phyloP scores from a whole-genome alignment of 495 filamentous ascomycete genomes.

The Evernia prunastri region DNA sequence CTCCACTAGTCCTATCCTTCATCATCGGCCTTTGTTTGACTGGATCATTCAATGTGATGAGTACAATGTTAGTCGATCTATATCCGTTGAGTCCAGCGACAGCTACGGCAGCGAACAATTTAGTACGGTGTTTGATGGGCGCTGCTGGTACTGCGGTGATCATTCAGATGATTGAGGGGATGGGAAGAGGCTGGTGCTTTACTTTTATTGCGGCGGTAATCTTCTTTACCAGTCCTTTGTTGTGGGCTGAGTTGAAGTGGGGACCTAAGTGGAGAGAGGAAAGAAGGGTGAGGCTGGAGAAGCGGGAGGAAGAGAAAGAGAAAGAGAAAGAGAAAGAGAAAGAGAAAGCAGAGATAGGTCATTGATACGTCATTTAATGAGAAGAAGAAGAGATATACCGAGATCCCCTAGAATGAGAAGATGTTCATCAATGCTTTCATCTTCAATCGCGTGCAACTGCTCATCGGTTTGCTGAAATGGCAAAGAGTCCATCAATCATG shows the following conservation, averaged over 20 bases:
- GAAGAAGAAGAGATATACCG: background rate
- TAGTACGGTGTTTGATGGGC: slow-evolving; percentile 59
- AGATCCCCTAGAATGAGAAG: no score
- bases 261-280: slow-evolving; percentile 42
- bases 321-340: slow-evolving; percentile 5
- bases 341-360: background rate
- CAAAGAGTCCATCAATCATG: no score
- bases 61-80: slow-evolving; percentile 58
- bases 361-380: background rate
- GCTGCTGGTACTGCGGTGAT: slow-evolving; percentile 55
- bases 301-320: slow-evolving; percentile 14
- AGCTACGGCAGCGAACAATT: slow-evolving; percentile 63
- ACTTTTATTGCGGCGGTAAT: slow-evolving; percentile 50
- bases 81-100: slow-evolving; percentile 54
- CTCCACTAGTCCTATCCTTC: slow-evolving; percentile 51
- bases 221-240: slow-evolving; percentile 33
- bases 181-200: slow-evolving; percentile 56
- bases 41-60: slow-evolving; percentile 51
- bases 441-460: no score
- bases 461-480: background rate
- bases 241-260: slow-evolving; percentile 39
- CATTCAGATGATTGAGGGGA: slow-evolving; percentile 51
- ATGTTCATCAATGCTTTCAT: no score
- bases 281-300: slow-evolving; percentile 22
- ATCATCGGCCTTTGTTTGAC: slow-evolving; percentile 51